phyloP scores from a whole-genome alignment of 495 filamentous ascomycete genomes.

The Penicillium cosmopolitanum region DNA sequence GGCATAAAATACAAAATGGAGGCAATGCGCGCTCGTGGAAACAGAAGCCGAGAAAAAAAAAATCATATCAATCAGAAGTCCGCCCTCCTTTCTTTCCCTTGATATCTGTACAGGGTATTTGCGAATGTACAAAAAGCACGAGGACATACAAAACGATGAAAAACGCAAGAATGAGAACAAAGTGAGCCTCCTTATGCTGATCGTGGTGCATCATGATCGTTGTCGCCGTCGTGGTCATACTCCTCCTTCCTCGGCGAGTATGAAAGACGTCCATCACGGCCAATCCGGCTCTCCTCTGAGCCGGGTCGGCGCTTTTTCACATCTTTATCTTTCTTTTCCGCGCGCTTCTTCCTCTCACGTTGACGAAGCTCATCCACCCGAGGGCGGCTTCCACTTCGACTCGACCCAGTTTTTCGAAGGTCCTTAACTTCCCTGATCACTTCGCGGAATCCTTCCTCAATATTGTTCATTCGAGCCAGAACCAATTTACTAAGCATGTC shows the following conservation, averaged over 20 bases:
- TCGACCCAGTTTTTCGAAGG: constrained; percentile 39
- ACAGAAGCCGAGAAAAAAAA: not conserved
- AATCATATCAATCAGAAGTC: not conserved
- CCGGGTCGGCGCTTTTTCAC: constrained; percentile 26
- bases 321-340: constrained; percentile 39
- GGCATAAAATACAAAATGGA: constrained; percentile 3
- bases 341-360: constrained; percentile 37
- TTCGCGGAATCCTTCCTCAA: constrained; percentile 84
- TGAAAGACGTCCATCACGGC: constrained; percentile 21
- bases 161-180: not conserved
- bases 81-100: not conserved
- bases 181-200: constrained; percentile 4
- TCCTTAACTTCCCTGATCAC: constrained; percentile 83
- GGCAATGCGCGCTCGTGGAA: not conserved
- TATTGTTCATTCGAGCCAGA: constrained; percentile 86
- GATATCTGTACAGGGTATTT: constrained; percentile 6
- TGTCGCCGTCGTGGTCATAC: not conserved
- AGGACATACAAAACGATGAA: not conserved
- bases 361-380: constrained; percentile 30
- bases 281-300: constrained; percentile 26
- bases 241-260: constrained; percentile 2
- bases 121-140: not conserved
- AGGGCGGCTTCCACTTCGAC: constrained; percentile 40
- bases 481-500: constrained; percentile 80
- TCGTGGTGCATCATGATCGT: constrained; percentile 3